Evolutionary conservation across 768 basidiomycete genomes (phyloP), one percentile per base, ranked within the genome.

Genomic region (Rossbeevera mucosa): DNA sequence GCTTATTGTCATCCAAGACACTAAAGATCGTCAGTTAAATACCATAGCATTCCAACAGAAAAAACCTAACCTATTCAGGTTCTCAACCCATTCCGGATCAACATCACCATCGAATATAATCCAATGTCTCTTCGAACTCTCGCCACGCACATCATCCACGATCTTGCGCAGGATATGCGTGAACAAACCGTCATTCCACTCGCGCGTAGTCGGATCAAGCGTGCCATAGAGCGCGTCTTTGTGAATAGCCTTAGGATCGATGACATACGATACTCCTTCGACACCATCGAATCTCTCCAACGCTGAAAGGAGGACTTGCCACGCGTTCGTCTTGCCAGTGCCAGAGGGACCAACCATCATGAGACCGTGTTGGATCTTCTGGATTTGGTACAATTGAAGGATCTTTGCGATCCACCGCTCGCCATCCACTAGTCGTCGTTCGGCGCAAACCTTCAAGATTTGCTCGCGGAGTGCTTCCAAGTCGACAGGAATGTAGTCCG

Each of bases 341-440:
- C 95, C 96, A 11, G 96, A 97, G 1, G 96, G 87, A 1, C 96
- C 95, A 25, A 99, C 96, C 93, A 99, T 96, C 96, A 99, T 98
- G 38, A 99, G 77, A 71, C 96, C 96, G 70, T 99, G 96, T 61
- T 98, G 95, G 57, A 98, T 99, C 74, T 94, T 97, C 73, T 99
- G 96, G 53, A 99, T 98, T 69, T 98, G 96, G 70, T 97, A 98
- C 5, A 99, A 80, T 66, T 99, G 96, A 13, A 99, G 78, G 52
- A 97, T 95, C 76, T 99, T 99, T 61, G 85, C 80, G 47, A 94
- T 79, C 95, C 96, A 99, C 29, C 81, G 80, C 43, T 94, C 90
- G 18, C 93, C 91, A 44, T 83, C 74, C 21, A 93, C 79, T n/a
- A 98, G 76, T 29, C 92, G 85, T 33, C 84, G 83, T 69, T 96